Percentiles rank a stretch among this genome's conserved stretches.
Conservation (phyloP, 2,329 filamentous ascomycete species). For the Venturia pyrina region DNA sequence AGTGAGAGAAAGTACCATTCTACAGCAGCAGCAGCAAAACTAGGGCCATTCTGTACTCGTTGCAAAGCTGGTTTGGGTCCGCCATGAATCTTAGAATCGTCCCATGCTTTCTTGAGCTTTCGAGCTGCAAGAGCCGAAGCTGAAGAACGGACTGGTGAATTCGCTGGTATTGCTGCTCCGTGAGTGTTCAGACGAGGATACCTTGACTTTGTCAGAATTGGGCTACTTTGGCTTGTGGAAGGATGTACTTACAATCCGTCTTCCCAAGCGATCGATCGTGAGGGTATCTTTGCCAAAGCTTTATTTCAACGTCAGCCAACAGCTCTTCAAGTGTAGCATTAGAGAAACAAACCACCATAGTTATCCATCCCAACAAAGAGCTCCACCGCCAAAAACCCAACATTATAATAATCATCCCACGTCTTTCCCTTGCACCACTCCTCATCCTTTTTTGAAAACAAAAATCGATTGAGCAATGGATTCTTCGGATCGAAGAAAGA, state of each 20-base stretch:
- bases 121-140: background rate
- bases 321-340: background rate
- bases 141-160: too few relatives aligned
- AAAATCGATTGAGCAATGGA: background rate
- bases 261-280: background rate
- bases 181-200: background rate
- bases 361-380: background rate
- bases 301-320: too few relatives aligned
- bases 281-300: background rate
- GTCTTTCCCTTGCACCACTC: background rate
- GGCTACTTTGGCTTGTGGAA: too few relatives aligned
- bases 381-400: background rate
- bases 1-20: slow-evolving; percentile 2
- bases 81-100: background rate
- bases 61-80: background rate
- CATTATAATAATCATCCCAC: background rate
- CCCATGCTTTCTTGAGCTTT: background rate
- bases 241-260: background rate
- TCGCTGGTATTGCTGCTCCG: background rate
- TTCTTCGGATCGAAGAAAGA: background rate
- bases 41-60: background rate
- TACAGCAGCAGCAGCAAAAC: background rate
- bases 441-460: background rate
- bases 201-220: background rate
- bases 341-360: background rate